Conservation (phyloP, 2,329 filamentous ascomycete genomes). For the Elsinoe batatas region DNA sequence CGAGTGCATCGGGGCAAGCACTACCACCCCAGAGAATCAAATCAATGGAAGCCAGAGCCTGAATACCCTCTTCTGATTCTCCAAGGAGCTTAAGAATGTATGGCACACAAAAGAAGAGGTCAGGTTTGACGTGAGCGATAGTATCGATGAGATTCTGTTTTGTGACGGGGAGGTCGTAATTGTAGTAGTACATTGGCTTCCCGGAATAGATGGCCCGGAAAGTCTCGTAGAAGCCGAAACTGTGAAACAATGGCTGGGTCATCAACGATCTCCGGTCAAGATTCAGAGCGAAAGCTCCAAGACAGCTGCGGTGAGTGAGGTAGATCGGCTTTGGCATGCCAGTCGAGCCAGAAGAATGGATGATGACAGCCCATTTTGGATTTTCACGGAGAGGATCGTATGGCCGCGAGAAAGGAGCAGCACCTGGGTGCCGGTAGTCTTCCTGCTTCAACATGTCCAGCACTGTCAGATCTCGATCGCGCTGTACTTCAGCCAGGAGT, state of each 20-base stretch:
- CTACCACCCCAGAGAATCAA: constrained; percentile 27
- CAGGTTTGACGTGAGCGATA: constrained; percentile 25
- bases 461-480: constrained; percentile 21
- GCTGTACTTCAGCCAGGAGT: constrained; percentile 25
- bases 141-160: constrained; percentile 24
- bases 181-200: constrained; percentile 45
- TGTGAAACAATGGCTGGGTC: constrained; percentile 50
- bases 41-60: constrained; percentile 21
- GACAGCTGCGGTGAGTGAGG: constrained; percentile 43
- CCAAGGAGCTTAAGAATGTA: constrained; percentile 55
- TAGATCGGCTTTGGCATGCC: constrained; percentile 55
- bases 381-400: constrained; percentile 21
- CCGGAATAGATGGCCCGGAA: constrained; percentile 44
- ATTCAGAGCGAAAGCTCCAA: constrained; percentile 40
- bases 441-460: constrained; percentile 23
- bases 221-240: constrained; percentile 47
- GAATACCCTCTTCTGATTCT: constrained; percentile 45
- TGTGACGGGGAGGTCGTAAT: constrained; percentile 47
- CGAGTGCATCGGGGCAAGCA: constrained; percentile 27
- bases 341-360: constrained; percentile 49
- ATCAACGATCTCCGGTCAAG: constrained; percentile 43
- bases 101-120: constrained; percentile 54
- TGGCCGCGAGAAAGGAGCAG: constrained; percentile 19
- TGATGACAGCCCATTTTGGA: constrained; percentile 33
- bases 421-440: constrained; percentile 18